Conservation (phyloP, 2,329 filamentous ascomycete genomes). For the Periconia sp. region DNA sequence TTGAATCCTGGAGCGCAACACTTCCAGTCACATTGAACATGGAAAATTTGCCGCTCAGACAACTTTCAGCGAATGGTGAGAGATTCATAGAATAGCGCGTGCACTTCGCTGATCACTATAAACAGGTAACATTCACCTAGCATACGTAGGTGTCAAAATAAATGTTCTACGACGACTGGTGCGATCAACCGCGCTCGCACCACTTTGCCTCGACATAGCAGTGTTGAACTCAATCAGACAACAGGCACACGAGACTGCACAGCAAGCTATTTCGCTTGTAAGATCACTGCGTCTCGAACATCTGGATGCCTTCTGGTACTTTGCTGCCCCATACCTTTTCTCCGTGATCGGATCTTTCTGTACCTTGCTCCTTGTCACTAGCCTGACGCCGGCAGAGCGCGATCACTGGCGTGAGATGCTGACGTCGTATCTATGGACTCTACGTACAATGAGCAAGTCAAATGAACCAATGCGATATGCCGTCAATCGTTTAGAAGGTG, state of each 20-base stretch:
- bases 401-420: conserved; percentile 15
- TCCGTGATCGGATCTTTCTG: conserved; percentile 17
- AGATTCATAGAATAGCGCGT: not conserved
- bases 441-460: conserved; percentile 45
- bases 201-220: conserved; percentile 12
- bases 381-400: conserved; percentile 10
- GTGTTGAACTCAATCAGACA: conserved; percentile 10
- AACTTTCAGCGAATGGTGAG: conserved; percentile 7
- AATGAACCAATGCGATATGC: conserved; percentile 47
- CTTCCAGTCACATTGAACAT: conserved; percentile 1
- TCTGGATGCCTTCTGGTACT: conserved; percentile 18
- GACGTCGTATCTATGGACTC: conserved; percentile 15
- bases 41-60: conserved; percentile 1
- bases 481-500: conserved; percentile 46
- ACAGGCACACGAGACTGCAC: conserved; percentile 6
- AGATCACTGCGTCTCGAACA: conserved; percentile 14
- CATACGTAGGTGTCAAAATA: conserved; percentile 13
- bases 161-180: conserved; percentile 14
- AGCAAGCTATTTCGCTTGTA: conserved; percentile 14
- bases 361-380: conserved; percentile 14
- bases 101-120: not conserved
- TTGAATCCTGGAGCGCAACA: not conserved
- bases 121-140: conserved; percentile 12
- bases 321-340: conserved; percentile 13
- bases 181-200: conserved; percentile 16